Evolutionary conservation across 2,329 filamentous ascomycete genomes (phyloP), one percentile per base, ranked within the genome.

Genomic region (Nemania sp.): DNA sequence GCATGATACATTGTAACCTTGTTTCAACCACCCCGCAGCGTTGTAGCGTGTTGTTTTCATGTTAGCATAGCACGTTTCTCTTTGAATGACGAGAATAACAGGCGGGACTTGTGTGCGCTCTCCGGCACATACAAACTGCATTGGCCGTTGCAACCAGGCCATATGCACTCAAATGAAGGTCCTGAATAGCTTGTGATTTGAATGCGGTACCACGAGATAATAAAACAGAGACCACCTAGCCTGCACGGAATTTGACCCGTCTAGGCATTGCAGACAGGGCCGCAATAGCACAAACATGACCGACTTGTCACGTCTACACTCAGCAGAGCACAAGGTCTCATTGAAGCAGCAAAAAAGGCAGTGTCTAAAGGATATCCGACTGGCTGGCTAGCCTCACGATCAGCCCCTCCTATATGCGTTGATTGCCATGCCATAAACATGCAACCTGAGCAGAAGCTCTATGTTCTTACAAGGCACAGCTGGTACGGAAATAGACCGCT

Each of bases 341-440:
- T 29, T 29, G 25, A 29, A 7, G 7, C 25, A 4, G 25, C 25
- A 29, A 29, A 29, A 29, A 29, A 3, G 39, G 55, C 37, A 48
- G 48, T 7, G 53, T 59, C 57, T 49, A 63, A 46, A 60, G 59
- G 63, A 51, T 65, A 63, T 64, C 65, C 68, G 60, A 67, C 67
- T 71, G 67, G 68, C 57, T 67, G 57, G 57, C 57, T 59, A 69
- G 65, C 66, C 64, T 69, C 63, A 62, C 64, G 65, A 71, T 71
- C 65, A 67, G 64, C 65, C 68, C 67, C 60, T 67, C 67, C 65
- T 37, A 10, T 37, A 59, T 32, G 35, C 47, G 42, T 39, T 48
- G 40, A 29, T 7, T 49, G 21, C 17, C 55, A 55, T 51, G 40
- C 46, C 40, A 51, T 50, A 12, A 25, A 35, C 29, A 42, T 20